Percentiles rank a stretch among this genome's conserved stretches.
Evolutionary conservation across 306 rosid genomes (phyloP).

Genomic region (Heteromeles arbutifolia): DNA sequence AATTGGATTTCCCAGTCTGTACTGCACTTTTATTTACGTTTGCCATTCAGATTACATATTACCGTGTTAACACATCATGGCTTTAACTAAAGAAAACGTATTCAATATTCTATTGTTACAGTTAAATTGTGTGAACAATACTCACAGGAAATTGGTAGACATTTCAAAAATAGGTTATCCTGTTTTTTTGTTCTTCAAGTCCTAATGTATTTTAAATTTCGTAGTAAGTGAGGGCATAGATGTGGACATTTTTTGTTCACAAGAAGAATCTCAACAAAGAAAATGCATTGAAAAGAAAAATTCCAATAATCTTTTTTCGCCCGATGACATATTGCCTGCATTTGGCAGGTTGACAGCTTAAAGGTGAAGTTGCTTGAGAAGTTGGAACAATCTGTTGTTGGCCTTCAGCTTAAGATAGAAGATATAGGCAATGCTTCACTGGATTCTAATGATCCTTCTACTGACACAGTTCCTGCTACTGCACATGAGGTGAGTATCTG

Average conservation of each 20-base stretch:
- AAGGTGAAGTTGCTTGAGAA: constrained; percentile 73
- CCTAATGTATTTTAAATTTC: background rate
- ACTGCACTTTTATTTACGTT: constrained; percentile 7
- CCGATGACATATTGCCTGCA: constrained; percentile 24
- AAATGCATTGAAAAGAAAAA: background rate
- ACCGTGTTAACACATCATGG: background rate
- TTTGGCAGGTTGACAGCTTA: constrained; percentile 74
- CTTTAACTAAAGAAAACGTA: background rate
- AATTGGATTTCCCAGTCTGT: constrained; percentile 80
- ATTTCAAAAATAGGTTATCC: background rate
- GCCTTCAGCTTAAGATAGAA: constrained; percentile 56
- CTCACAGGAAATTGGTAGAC: background rate
- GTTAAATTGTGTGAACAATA: background rate
- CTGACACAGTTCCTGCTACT: constrained; percentile 33
- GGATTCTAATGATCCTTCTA: constrained; percentile 29
- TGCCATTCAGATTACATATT: background rate
- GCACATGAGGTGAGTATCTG: constrained; percentile 58
- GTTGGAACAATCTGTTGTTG: constrained; percentile 65
- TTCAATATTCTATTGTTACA: background rate
- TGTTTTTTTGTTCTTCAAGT: background rate
- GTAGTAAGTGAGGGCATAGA: background rate
- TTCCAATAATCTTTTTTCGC: background rate
- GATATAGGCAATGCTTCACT: constrained; percentile 40
- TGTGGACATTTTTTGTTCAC: background rate
- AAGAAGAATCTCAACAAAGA: background rate